Base-by-base conservation (phyloP, 257 asterid genomes). In the Rehmannia glutinosa region DNA sequence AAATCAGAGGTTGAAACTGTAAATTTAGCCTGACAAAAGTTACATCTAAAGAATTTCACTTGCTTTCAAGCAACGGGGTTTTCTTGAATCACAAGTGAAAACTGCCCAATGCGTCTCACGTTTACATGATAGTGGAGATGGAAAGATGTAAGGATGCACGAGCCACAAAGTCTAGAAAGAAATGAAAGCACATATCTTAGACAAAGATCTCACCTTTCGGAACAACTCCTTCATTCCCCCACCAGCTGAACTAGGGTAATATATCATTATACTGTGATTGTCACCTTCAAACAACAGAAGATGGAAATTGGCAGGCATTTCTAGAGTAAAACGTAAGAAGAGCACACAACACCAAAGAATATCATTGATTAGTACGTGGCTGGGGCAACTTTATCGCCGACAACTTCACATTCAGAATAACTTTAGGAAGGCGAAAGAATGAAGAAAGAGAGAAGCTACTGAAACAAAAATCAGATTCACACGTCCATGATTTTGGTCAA, bases 201-300 rank as follows among this genome's bases (percentile, higher is more conserved):
- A 1, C 52, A 50, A 55, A 61, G 49, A 19, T 28, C 74, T 79
- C 73, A 92, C 98, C 96, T 92, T 92, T n/a, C 98, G 90, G 66
- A 92, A 92, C 79, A 92, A 77, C 71, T 83, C 88, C 77, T 92
- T 92, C 98, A 92, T 92, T 32, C 98, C 98, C 60, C 98, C 95
- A 54, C 98, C 98, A 30, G 96, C 96, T 71, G 98, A 82, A 80
- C 96, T 91, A 62, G 98, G 98, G 75, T 91, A 91, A 71, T 92
- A 92, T 73, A 92, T 92, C 98, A 89, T 92, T 68, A 92, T 84
- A 62, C 97, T 81, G 82, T 92, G 98, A 80, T 92, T 80, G 73
- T 92, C 97, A 75, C 95, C 98, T 92, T 78, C 80, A 81, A 24
- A 66, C 64, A 77, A 59, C 49, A 47, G 52, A 72, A 73, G 36